phyloP scores from a whole-genome alignment of 768 basidiomycete genomes.

The Pleurotus pulmonarius region DNA sequence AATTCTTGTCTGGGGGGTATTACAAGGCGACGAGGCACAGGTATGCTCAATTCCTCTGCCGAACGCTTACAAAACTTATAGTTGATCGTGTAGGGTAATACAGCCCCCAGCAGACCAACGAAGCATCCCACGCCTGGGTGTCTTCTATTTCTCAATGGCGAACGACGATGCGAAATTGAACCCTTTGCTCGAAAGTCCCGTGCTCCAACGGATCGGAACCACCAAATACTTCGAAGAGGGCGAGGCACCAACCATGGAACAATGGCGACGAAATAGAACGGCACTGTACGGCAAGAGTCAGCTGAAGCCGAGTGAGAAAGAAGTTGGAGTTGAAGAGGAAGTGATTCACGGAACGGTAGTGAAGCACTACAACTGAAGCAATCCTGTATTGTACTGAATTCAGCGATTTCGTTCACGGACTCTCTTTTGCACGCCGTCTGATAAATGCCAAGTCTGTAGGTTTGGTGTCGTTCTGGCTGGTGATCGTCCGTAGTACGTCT shows the following conservation, averaged over 20 bases:
- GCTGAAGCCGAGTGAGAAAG: slow-evolving; percentile 22
- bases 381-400: no score
- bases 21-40: slow-evolving; percentile 47
- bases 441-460: no score
- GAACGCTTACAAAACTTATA: no score
- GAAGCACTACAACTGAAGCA: slow-evolving; percentile 42
- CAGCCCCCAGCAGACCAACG: slow-evolving; percentile 47
- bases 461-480: no score
- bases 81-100: slow-evolving; percentile 29
- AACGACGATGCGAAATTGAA: slow-evolving; percentile 38
- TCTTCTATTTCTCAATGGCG: slow-evolving; percentile 42
- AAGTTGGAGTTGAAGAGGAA: slow-evolving; percentile 42
- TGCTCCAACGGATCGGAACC: slow-evolving; percentile 34
- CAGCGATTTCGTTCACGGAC: no score
- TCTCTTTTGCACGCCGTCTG: no score
- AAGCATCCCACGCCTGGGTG: slow-evolving; percentile 37
- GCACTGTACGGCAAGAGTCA: slow-evolving; percentile 36
- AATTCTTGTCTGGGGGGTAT: slow-evolving; percentile 44
- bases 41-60: background rate
- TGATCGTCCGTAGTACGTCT: no score
- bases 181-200: slow-evolving; percentile 38
- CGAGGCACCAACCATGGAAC: slow-evolving; percentile 37
- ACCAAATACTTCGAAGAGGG: slow-evolving; percentile 27
- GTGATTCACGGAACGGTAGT: slow-evolving; percentile 40
- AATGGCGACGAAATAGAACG: slow-evolving; percentile 36